phyloP scores from a whole-genome alignment of 1,284 basidiomycete species.

The Ustilago tritici region DNA sequence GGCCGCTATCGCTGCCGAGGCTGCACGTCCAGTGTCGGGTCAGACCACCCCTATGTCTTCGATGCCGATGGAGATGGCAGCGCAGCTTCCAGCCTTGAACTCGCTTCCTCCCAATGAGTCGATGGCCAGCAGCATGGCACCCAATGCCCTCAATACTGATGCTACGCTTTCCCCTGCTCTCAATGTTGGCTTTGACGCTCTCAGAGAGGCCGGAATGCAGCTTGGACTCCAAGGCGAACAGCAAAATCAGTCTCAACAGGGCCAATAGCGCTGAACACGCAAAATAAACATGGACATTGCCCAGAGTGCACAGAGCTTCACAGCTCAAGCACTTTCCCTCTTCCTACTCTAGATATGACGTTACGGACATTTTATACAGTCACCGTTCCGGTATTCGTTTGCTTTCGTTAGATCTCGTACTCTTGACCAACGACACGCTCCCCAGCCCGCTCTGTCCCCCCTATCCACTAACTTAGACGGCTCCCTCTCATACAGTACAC shows the following conservation, averaged over 20 bases:
- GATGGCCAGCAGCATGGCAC: conserved; percentile 31
- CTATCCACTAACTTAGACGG: neutral
- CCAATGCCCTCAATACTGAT: conserved; percentile 18
- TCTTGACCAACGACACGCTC: neutral
- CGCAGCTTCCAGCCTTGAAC: conserved; percentile 47
- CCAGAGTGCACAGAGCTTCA: neutral
- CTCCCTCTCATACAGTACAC: neutral
- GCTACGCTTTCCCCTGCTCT: conserved; percentile 36
- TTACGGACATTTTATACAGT: conserved; percentile 5
- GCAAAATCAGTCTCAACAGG: conserved; percentile 12
- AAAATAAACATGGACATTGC: neutral
- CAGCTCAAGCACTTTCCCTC: neutral
- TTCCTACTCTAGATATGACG: neutral
- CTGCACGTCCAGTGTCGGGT: conserved; percentile 37
- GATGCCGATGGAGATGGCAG: conserved; percentile 56
- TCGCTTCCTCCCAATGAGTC: conserved; percentile 38
- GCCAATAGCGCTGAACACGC: neutral
- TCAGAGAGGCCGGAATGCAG: conserved; percentile 31
- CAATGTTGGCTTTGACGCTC: conserved; percentile 32
- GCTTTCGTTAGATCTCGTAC: neutral
- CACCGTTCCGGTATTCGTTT: neutral
- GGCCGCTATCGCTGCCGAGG: conserved; percentile 38
- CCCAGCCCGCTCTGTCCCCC: neutral
- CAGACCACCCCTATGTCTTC: conserved; percentile 59
- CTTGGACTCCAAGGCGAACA: conserved; percentile 23